Percentiles rank a stretch among this genome's conserved stretches.
Evolutionary conservation across 345 rosid species (phyloP).

Genomic region (Populus nigra): DNA sequence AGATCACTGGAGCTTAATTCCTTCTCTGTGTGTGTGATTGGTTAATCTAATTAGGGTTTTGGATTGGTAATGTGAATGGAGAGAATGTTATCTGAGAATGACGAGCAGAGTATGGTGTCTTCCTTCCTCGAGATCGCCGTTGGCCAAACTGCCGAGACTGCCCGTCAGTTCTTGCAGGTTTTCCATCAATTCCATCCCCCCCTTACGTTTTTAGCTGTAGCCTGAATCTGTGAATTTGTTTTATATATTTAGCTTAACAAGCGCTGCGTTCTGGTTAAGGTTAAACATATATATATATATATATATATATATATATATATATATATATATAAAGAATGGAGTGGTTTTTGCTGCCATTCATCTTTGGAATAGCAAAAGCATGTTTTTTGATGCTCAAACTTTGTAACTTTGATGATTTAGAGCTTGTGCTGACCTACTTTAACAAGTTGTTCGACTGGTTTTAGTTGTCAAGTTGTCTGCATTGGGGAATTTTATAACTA

Average conservation of each 20-base stretch:
- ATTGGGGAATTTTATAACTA: not conserved
- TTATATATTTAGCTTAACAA: not conserved
- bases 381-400: not conserved
- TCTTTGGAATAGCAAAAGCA: not conserved
- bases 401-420: not conserved
- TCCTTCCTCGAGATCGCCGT: constrained; percentile 98
- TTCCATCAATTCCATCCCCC: not conserved
- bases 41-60: constrained; percentile 6
- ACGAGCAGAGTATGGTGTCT: constrained; percentile 73
- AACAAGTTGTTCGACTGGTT: not conserved
- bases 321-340: not conserved
- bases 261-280: not conserved
- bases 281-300: not conserved
- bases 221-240: not conserved
- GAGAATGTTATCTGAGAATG: constrained; percentile 12
- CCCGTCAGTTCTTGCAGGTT: constrained; percentile 86
- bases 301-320: fast-evolving
- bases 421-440: not conserved
- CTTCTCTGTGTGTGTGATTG: not conserved
- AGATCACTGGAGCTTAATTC: not conserved
- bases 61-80: constrained; percentile 15
- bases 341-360: not conserved
- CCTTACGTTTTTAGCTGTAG: not conserved
- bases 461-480: not conserved
- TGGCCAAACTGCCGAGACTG: constrained; percentile 87